Conservation (phyloP, 1,284 basidiomycete species). For the Pascua guehoae region DNA sequence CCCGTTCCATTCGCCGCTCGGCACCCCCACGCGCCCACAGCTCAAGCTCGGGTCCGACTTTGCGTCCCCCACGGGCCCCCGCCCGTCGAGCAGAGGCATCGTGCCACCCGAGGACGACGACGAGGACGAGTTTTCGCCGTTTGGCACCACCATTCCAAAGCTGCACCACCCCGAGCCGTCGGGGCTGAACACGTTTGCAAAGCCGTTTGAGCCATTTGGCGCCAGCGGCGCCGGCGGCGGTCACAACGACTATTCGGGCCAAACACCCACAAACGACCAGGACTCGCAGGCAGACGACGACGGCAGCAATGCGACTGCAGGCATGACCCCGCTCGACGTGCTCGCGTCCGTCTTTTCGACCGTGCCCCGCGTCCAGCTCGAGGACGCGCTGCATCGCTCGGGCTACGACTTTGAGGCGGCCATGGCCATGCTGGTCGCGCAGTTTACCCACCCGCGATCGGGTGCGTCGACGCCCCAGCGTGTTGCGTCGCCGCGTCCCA, state of each 20-base stretch:
- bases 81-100: constrained; percentile 26
- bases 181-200: constrained; percentile 27
- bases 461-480: constrained; percentile 45
- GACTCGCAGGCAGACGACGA: constrained; percentile 48
- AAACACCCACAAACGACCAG: constrained; percentile 38
- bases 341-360: constrained; percentile 87
- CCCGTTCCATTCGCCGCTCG: constrained; percentile 52
- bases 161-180: constrained; percentile 24
- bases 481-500: constrained; percentile 33
- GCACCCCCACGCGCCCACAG: constrained; percentile 34
- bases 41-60: constrained; percentile 41
- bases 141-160: constrained; percentile 44
- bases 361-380: constrained; percentile 81
- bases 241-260: background rate
- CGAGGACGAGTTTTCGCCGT: constrained; percentile 58
- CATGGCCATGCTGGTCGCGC: constrained; percentile 86
- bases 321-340: constrained; percentile 96
- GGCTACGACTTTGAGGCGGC: constrained; percentile 93
- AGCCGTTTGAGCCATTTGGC: constrained; percentile 6
- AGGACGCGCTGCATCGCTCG: constrained; percentile 81
- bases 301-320: constrained; percentile 52
- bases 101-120: constrained; percentile 50
- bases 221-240: constrained; percentile 3
- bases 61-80: constrained; percentile 29
- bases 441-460: constrained; percentile 47